Conservation (phyloP, 2,329 filamentous ascomycete species). For the Chaetomium sp. region DNA sequence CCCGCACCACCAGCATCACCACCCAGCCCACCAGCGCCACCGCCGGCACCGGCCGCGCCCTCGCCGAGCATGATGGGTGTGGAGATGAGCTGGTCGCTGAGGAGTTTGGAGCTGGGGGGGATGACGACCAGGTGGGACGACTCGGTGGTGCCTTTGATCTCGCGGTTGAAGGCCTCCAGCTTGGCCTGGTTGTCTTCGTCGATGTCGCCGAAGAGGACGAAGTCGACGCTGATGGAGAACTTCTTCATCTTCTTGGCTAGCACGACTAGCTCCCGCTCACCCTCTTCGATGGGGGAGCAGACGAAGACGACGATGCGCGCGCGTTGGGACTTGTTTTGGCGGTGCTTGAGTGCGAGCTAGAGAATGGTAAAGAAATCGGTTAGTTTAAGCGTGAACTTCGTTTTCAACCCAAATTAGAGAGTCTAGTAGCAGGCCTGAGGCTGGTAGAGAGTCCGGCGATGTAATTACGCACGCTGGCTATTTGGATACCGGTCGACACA, state of each 20-base stretch:
- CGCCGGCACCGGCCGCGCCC: conserved; percentile 53
- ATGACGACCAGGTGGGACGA: conserved; percentile 88
- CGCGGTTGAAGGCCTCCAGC: conserved; percentile 86
- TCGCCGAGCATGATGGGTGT: conserved; percentile 88
- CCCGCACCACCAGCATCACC: conserved; percentile 59
- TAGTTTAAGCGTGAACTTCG: too few species aligned
- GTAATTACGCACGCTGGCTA: conserved; percentile 69
- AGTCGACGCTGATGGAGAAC: conserved; percentile 87
- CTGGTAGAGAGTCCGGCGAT: neutral
- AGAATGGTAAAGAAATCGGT: conserved; percentile 11
- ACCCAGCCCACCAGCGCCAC: conserved; percentile 57
- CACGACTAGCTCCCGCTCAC: conserved; percentile 80
- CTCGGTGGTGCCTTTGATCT: conserved; percentile 75
- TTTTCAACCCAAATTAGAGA: too few species aligned
- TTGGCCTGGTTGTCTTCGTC: conserved; percentile 87
- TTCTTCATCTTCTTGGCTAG: conserved; percentile 99
- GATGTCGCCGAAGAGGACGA: conserved; percentile 89
- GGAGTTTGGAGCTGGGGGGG: conserved; percentile 80
- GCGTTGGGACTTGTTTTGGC: conserved; percentile 93
- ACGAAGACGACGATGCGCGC: conserved; percentile 97
- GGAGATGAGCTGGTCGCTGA: conserved; percentile 85
- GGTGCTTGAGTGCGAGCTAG: conserved; percentile 91
- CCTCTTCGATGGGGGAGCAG: conserved; percentile 85
- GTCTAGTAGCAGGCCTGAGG: too few species aligned
- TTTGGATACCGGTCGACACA: conserved; percentile 88